phyloP scores from a whole-genome alignment of 1,139 yeast genomes.

The Candida sojae region DNA sequence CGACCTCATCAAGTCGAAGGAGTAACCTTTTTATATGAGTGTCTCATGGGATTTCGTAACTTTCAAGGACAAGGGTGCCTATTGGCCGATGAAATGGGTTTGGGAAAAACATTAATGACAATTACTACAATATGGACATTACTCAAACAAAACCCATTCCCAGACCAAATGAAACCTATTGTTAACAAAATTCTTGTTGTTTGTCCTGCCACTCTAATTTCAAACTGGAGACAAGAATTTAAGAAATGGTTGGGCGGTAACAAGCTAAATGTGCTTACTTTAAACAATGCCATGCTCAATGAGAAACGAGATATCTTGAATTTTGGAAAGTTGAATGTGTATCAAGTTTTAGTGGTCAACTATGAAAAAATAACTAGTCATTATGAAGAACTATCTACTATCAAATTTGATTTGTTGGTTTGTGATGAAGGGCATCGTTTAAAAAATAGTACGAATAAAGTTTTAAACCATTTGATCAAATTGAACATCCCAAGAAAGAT shows the following conservation, averaged over 20 bases:
- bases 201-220: slow-evolving; percentile 88
- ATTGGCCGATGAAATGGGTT: slow-evolving; percentile 96
- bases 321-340: slow-evolving; percentile 70
- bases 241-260: slow-evolving; percentile 82
- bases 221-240: slow-evolving; percentile 89
- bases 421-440: slow-evolving; percentile 97
- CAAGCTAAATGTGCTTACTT: slow-evolving; percentile 58
- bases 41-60: slow-evolving; percentile 67
- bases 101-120: slow-evolving; percentile 90
- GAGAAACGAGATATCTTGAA: slow-evolving; percentile 60
- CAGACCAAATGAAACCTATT: slow-evolving; percentile 33
- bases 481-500: slow-evolving; percentile 61
- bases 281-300: slow-evolving; percentile 48
- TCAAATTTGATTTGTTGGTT: slow-evolving; percentile 68
- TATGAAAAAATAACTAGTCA: slow-evolving; percentile 76
- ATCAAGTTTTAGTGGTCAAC: slow-evolving; percentile 82
- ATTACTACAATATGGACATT: slow-evolving; percentile 85
- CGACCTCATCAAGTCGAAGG: slow-evolving; percentile 90
- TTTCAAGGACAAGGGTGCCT: slow-evolving; percentile 71
- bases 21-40: slow-evolving; percentile 74
- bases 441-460: slow-evolving; percentile 70
- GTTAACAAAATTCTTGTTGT: slow-evolving; percentile 69
- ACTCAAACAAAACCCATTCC: slow-evolving; percentile 67
- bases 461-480: slow-evolving; percentile 59
- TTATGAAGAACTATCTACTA: slow-evolving; percentile 51